Percentiles rank a stretch among this genome's conserved stretches.
These are phyloP conservation scores for Ensete ventricosum DNA, from an alignment of 176 grass and related monocot species.

Conservation along the genomic window DNA sequence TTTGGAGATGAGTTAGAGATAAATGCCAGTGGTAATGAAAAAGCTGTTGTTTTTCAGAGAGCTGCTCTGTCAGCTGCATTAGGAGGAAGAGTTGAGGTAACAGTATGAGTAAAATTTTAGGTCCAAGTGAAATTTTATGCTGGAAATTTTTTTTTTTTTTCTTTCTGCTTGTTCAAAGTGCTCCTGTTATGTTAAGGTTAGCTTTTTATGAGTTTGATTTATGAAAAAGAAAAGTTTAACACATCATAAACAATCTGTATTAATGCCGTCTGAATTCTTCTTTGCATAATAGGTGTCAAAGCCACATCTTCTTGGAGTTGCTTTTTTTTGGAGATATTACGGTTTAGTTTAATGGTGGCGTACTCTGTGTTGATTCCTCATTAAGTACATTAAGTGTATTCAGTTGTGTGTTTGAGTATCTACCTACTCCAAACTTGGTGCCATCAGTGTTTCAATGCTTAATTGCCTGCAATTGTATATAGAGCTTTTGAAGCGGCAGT, in stretches of 20 bases:
- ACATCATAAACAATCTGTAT: conserved; percentile 10
- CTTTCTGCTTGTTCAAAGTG: conserved; percentile 1
- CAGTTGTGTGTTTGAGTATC: conserved; percentile 89
- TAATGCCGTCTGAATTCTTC: conserved; percentile 14
- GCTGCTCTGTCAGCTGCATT: conserved; percentile 91
- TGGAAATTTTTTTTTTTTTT: background rate
- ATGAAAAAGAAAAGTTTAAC: too few species aligned
- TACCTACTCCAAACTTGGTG: conserved; percentile 89
- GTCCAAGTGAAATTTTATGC: conserved; percentile 35
- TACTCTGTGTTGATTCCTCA: conserved; percentile 49
- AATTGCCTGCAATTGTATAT: conserved; percentile 53
- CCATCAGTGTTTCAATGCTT: conserved; percentile 84
- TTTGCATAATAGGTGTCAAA: conserved; percentile 69
- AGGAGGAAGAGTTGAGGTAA: conserved; percentile 79
- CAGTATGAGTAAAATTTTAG: conserved; percentile 98
- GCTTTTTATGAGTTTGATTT: too few species aligned
- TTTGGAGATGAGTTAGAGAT: conserved; percentile 97
- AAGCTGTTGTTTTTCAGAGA: conserved; percentile 71
- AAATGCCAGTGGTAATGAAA: conserved; percentile 94
- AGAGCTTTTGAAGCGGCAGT: conserved; percentile 83
- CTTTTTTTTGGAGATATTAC: conserved; percentile 91
- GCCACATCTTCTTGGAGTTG: conserved; percentile 87
- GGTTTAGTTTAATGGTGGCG: conserved; percentile 87
- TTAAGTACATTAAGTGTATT: conserved; percentile 80
- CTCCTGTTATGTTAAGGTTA: background rate